Conservation (phyloP, 75 land plant species). For the Cunninghamia lanceolata region DNA sequence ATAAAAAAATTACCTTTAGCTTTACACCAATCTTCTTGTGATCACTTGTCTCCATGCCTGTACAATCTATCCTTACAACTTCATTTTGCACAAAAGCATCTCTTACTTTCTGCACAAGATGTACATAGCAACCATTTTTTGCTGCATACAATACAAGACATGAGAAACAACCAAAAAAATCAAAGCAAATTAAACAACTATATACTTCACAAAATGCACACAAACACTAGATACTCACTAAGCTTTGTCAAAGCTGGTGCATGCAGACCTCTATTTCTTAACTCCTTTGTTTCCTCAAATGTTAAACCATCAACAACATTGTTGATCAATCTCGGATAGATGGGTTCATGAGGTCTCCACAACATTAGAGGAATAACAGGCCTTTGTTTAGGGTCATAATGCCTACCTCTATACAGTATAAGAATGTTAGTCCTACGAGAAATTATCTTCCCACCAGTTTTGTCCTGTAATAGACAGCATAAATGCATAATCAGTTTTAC, state of each 20-base stretch:
- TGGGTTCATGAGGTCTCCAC: conserved; percentile 79
- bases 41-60: conserved; percentile 57
- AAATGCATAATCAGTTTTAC: background rate
- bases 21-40: conserved; percentile 88
- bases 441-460: conserved; percentile 79
- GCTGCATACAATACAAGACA: conserved; percentile 33
- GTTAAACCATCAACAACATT: conserved; percentile 67
- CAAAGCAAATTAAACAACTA: background rate
- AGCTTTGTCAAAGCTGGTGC: conserved; percentile 59
- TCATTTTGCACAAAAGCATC: conserved; percentile 70
- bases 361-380: conserved; percentile 78
- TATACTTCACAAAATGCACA: background rate
- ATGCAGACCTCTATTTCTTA: conserved; percentile 66
- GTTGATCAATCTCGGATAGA: conserved; percentile 75
- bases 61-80: conserved; percentile 79
- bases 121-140: conserved; percentile 85
- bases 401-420: conserved; percentile 67
- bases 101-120: conserved; percentile 67
- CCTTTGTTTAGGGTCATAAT: conserved; percentile 68
- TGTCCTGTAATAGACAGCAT: conserved; percentile 54
- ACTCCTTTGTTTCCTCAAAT: conserved; percentile 62
- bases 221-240: conserved; percentile 35
- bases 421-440: conserved; percentile 53
- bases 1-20: conserved; percentile 47
- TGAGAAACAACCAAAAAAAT: background rate